Percentiles rank a stretch among this genome's conserved stretches.
These are phyloP conservation scores for Penicillium robsamsonii DNA, from an alignment of 495 filamentous ascomycete genomes.

Conservation along the genomic window DNA sequence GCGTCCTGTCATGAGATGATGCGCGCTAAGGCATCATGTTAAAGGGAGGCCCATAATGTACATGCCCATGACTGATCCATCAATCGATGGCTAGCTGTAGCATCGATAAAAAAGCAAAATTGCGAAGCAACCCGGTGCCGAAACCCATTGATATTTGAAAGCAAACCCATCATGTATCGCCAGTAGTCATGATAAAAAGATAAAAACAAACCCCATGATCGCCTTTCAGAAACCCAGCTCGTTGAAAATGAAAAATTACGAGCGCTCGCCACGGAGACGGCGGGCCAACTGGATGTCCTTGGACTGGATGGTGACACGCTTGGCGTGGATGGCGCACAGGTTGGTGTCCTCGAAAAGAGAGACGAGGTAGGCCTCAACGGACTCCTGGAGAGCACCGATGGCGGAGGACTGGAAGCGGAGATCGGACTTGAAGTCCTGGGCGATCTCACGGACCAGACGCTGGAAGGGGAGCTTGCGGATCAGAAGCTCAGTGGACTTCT, in stretches of 20 bases:
- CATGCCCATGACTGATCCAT: slow-evolving; percentile 46
- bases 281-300: slow-evolving; percentile 98
- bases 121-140: slow-evolving; percentile 41
- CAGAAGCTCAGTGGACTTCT: slow-evolving; percentile 99
- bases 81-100: slow-evolving; percentile 32
- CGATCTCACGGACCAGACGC: slow-evolving; percentile 99
- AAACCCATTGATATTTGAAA: slow-evolving; percentile 48
- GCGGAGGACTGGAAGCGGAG: slow-evolving; percentile 99
- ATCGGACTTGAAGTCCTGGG: slow-evolving; percentile 99
- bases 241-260: slow-evolving; percentile 44
- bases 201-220: slow-evolving; percentile 48
- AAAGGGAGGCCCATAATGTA: slow-evolving; percentile 41
- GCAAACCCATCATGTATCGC: slow-evolving; percentile 52
- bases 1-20: slow-evolving; percentile 44
- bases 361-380: slow-evolving; percentile 99
- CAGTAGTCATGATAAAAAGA: slow-evolving; percentile 45
- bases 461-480: slow-evolving; percentile 99
- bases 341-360: slow-evolving; percentile 99
- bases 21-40: slow-evolving; percentile 34
- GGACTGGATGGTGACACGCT: slow-evolving; percentile 95
- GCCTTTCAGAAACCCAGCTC: slow-evolving; percentile 41
- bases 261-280: slow-evolving; percentile 94
- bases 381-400: slow-evolving; percentile 99
- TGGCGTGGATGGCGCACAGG: slow-evolving; percentile 99
- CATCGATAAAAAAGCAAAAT: slow-evolving; percentile 40